Percentiles rank a stretch among this genome's conserved stretches.
These are phyloP conservation scores for Fusarium lateritium DNA, from an alignment of 2,329 filamentous ascomycete genomes.

Conservation along the genomic window DNA sequence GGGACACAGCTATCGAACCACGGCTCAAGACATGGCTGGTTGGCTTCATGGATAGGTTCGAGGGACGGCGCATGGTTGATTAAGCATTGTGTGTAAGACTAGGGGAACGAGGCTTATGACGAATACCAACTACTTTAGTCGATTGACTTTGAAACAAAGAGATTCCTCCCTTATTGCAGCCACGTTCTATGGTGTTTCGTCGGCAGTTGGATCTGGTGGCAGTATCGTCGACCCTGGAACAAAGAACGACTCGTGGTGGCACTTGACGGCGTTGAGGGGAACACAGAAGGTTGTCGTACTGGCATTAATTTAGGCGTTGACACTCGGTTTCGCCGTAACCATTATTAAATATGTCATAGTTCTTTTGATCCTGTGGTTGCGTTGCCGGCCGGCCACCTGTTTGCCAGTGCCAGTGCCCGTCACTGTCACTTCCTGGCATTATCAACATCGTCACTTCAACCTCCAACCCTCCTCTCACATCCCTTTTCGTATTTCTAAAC, in stretches of 20 bases:
- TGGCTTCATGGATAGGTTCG: conserved; percentile 9
- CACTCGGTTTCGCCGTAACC: background rate
- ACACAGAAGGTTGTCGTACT: conserved; percentile 36
- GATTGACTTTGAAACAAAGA: conserved; percentile 31
- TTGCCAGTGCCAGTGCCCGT: conserved; percentile 16
- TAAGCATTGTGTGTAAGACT: conserved; percentile 21
- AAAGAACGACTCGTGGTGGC: conserved; percentile 36
- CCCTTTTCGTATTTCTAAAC: background rate
- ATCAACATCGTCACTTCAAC: background rate
- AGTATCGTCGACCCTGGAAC: conserved; percentile 29
- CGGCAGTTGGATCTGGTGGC: conserved; percentile 12
- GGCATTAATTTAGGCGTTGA: background rate
- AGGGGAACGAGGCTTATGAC: conserved; percentile 21
- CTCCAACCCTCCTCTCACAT: background rate
- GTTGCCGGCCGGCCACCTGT: conserved; percentile 2
- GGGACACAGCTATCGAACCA: conserved; percentile 2
- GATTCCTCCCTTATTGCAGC: background rate
- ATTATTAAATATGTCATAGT: background rate
- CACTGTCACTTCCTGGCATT: conserved; percentile 9
- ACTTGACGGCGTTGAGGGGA: conserved; percentile 18
- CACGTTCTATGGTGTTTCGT: background rate
- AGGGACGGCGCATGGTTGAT: conserved; percentile 29
- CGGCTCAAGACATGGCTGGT: conserved; percentile 2
- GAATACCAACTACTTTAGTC: conserved; percentile 31
- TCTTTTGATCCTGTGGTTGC: background rate